Evolutionary conservation across 1,284 basidiomycete genomes (phyloP), one percentile per base, ranked within the genome.

Genomic region (Agaricales sp.): DNA sequence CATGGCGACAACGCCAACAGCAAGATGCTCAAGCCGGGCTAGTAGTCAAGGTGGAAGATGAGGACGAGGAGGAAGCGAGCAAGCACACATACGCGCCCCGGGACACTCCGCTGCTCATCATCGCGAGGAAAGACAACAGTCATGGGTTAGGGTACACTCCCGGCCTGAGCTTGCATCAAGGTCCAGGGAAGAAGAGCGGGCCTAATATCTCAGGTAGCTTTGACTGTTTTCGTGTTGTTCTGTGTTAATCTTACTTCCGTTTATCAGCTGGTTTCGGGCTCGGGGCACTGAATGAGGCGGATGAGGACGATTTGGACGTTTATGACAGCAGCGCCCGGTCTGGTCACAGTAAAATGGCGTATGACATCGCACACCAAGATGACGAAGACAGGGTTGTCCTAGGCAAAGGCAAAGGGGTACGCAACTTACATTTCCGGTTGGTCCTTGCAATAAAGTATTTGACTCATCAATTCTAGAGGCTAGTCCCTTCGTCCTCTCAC

Each of bases 11-110:
- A 59, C 78, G 86, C 35, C 78, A 76, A 55, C 69, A 80, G 14
- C 89, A 93, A 60, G 80, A 87, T 58, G 58, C 75, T 26, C 65
- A 76, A 59, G 67, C 70, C 49, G 55, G 70, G 52, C 61, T 63
- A 8, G 66, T 70, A 45, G 56, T 69, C 0, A 67, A 74, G 19
- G 64, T 65, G 0, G 75, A 77, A 1, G 78, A 80, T 24, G n/a
- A n/a, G n/a, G 30, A 35, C 30, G 79, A 87, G 47, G 82, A 80
- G 26, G 90, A 92, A 64, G 91, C 87, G 8, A 75, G 71, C 54
- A 92, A 90, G 56, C 92, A 97, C 59, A 77, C 80, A 1, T 97
- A 87, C 60, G 84, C 94, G 0, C 87, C 89, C 0, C 72, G 87
- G 14, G 93, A 96, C 62, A 84, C 80, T 0, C 75, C 80, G 0